A percentile compares a stretch with the other conserved stretches of the same genome.
Conservation (phyloP, 139 green algal species). For the Auxenochlorella protothecoides region DNA sequence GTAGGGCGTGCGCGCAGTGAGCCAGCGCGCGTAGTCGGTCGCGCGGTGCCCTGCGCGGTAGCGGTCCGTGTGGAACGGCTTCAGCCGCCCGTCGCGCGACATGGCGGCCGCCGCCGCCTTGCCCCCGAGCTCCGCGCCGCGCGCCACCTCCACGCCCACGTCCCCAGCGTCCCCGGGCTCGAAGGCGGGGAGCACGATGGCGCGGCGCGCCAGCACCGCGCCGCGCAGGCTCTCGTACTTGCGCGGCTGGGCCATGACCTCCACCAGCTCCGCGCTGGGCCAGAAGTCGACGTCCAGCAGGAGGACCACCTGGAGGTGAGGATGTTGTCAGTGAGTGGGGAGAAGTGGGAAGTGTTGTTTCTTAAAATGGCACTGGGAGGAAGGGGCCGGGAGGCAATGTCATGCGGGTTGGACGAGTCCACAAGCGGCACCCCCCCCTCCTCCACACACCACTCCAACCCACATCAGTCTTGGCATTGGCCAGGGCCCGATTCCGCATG, state of each 20-base stretch:
- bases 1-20: conserved; percentile 20
- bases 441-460: background rate
- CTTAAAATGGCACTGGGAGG: too few relatives aligned
- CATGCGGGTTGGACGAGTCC: too few relatives aligned
- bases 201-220: conserved; percentile 5
- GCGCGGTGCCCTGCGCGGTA: conserved; percentile 28
- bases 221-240: conserved; percentile 22
- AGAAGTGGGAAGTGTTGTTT: too few relatives aligned
- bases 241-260: conserved; percentile 22
- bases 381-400: too few relatives aligned
- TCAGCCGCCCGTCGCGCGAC: conserved; percentile 32
- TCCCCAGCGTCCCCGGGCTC: conserved; percentile 27
- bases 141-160: conserved; percentile 31
- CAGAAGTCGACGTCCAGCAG: conserved; percentile 39
- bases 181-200: conserved; percentile 32
- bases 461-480: conserved; percentile 25
- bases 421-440: too few relatives aligned
- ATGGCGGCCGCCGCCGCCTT: conserved; percentile 25
- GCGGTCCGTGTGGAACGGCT: conserved; percentile 33
- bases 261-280: conserved; percentile 23
- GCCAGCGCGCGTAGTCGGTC: conserved; percentile 32
- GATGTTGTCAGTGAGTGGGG: too few relatives aligned
- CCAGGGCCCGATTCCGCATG: conserved; percentile 34
- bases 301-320: conserved; percentile 12
- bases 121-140: conserved; percentile 18